Conservation (phyloP, 2,329 filamentous ascomycete species). For the Diplocarpon mali region DNA sequence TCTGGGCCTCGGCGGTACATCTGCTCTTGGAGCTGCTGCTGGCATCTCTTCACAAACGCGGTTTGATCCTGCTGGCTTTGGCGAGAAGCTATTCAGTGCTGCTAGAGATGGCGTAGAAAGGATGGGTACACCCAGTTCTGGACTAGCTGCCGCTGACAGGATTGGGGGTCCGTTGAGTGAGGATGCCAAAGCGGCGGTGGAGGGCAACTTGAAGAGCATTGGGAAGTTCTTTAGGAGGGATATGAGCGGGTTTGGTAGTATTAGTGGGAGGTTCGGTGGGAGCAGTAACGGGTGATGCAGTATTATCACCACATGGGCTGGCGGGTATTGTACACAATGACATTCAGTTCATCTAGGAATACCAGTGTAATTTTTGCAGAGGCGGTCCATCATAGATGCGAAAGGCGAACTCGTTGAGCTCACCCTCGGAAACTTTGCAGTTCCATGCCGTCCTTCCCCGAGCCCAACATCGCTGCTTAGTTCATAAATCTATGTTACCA, state of each 20-base stretch:
- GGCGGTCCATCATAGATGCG: too few relatives aligned
- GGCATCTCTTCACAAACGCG: constrained; percentile 36
- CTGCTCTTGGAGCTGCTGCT: constrained; percentile 29
- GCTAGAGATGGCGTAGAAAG: constrained; percentile 74
- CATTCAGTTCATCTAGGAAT: too few relatives aligned
- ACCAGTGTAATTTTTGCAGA: too few relatives aligned
- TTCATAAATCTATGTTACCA: too few relatives aligned
- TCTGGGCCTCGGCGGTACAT: constrained; percentile 34
- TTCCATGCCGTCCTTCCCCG: too few relatives aligned
- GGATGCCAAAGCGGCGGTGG: constrained; percentile 59
- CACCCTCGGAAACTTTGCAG: too few relatives aligned
- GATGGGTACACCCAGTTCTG: constrained; percentile 39
- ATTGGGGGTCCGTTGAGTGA: constrained; percentile 27
- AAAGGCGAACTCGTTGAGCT: too few relatives aligned
- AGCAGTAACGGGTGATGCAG: constrained; percentile 14
- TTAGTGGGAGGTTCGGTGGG: constrained; percentile 48
- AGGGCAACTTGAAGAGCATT: constrained; percentile 90
- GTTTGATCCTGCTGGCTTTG: constrained; percentile 75
- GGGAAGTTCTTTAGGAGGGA: constrained; percentile 93
- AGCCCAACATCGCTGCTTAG: too few relatives aligned
- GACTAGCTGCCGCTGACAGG: constrained; percentile 13
- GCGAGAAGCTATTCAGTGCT: constrained; percentile 79
- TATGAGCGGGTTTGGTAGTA: constrained; percentile 61
- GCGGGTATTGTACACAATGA: neutral
- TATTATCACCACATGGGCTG: neutral